A percentile compares a stretch with the other conserved stretches of the same genome.
These are phyloP conservation scores for Kregervanrija fluxuum DNA, from an alignment of 805 yeast genomes.

Conservation along the genomic window DNA sequence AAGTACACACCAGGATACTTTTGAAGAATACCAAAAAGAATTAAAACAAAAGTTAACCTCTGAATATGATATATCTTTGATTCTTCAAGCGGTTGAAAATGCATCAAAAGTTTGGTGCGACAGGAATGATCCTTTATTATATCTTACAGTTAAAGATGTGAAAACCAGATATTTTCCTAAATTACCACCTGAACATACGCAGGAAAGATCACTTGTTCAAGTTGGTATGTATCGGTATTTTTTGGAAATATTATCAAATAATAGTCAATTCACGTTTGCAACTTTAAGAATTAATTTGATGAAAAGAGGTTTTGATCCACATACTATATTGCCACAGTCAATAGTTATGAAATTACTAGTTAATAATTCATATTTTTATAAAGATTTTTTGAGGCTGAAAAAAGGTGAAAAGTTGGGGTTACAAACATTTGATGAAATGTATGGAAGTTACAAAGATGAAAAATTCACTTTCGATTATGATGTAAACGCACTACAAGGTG, in stretches of 20 bases:
- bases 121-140: slow-evolving; percentile 17
- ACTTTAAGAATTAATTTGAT: slow-evolving; percentile 39
- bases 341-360: slow-evolving; percentile 33
- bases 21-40: slow-evolving; percentile 18
- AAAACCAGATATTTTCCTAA: slow-evolving; percentile 46
- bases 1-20: slow-evolving; percentile 11
- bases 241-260: slow-evolving; percentile 30
- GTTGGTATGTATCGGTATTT: slow-evolving; percentile 51
- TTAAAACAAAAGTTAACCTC: slow-evolving; percentile 5
- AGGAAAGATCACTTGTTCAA: slow-evolving; percentile 42
- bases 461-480: not conserved
- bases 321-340: slow-evolving; percentile 38
- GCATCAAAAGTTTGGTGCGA: slow-evolving; percentile 22
- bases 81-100: slow-evolving; percentile 10
- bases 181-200: slow-evolving; percentile 30
- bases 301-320: slow-evolving; percentile 41
- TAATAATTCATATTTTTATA: slow-evolving; percentile 28
- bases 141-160: slow-evolving; percentile 43
- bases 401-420: slow-evolving; percentile 39
- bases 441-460: not conserved
- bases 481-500: slow-evolving; percentile 8
- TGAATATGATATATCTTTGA: slow-evolving; percentile 15
- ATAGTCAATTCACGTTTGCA: slow-evolving; percentile 29
- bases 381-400: slow-evolving; percentile 39
- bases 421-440: slow-evolving; percentile 30